These are phyloP conservation scores for Xylaria sp. DNA, from an alignment of 2,329 filamentous ascomycete genomes.

Conservation along the genomic window DNA sequence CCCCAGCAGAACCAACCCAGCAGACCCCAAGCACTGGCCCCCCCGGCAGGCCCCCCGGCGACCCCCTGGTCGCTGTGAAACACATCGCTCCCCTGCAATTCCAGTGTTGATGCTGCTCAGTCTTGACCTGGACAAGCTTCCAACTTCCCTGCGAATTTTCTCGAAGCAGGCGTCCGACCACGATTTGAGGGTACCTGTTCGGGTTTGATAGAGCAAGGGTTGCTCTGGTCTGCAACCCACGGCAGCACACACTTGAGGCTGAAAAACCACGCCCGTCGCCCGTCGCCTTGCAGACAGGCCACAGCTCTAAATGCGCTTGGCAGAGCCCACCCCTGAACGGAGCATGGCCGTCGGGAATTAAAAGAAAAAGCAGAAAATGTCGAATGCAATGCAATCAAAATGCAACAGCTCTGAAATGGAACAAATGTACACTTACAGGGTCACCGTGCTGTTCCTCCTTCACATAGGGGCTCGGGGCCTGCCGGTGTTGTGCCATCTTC, in stretches of 20 bases:
- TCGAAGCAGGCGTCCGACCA: slow-evolving; percentile 51
- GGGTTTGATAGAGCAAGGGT: slow-evolving; percentile 41
- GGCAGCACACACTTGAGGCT: slow-evolving; percentile 40
- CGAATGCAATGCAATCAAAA: neutral
- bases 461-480: slow-evolving; percentile 54
- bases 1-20: no score
- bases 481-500: slow-evolving; percentile 59
- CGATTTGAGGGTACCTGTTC: slow-evolving; percentile 32
- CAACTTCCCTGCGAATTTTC: slow-evolving; percentile 55
- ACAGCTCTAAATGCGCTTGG: slow-evolving; percentile 38
- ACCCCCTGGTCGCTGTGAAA: slow-evolving; percentile 61
- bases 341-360: slow-evolving; percentile 19
- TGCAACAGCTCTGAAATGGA: slow-evolving; percentile 33
- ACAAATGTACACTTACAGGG: slow-evolving; percentile 51
- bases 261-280: slow-evolving; percentile 30
- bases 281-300: slow-evolving; percentile 29
- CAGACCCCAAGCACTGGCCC: slow-evolving; percentile 47
- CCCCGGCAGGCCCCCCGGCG: slow-evolving; percentile 6
- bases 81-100: slow-evolving; percentile 61
- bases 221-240: slow-evolving; percentile 32
- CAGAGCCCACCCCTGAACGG: slow-evolving; percentile 22
- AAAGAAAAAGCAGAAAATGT: neutral
- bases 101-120: slow-evolving; percentile 50
- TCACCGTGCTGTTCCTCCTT: slow-evolving; percentile 57
- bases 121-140: slow-evolving; percentile 58